Evolutionary conservation across 208 protist genomes (phyloP), one percentile per base, ranked within the genome.

Genomic region (Leishmania major): DNA sequence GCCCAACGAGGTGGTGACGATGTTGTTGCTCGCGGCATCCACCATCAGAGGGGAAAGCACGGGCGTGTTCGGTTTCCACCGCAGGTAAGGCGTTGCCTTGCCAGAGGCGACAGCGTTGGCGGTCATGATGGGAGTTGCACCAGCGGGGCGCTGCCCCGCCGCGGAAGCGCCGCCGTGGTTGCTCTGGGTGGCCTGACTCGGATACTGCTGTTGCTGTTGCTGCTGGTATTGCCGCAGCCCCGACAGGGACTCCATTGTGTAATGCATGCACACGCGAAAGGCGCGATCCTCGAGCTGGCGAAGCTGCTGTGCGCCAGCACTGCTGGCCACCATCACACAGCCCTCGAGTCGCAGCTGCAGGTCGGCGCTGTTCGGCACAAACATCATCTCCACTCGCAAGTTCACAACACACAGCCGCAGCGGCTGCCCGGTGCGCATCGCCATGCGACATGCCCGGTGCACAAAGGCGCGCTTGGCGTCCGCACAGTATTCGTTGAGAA

Each of bases 391-490:
- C 62, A 93, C 79, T 51, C 84, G 84, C 74, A 96, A 89, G 78
- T 91, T 84, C 40, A 94, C 86, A 28, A 97, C 92, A 62, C 89
- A 86, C 59, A 95, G 79, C 80, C 80, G 87, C 84, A 77, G 84
- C 53, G 72, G 77, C 74, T 80, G 75, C 47, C 57, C 73, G 57
- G 86, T 87, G 19, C 89, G 88, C 85, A 93, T 90, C 35, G 91
- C 91, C 75, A 92, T 87, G 51, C 95, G 92, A 71, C 91, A 94
- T 15, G 89, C 91, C 1, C 81, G 70, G 35, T 95, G 89, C 25
- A 91, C 92, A 85, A 95, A 97, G 69, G 92, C 91, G 3, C 90
- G 87, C 84, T 95, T 93, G 11, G 95, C 93, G 69, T 97, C 88
- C 37, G 89, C 93, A 80, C 90, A 92, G 87, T 93, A 97, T 40